Evolutionary conservation across 108 stramenopile species (phyloP), one percentile per base, ranked within the genome.

Genomic region (Mediolabrus comicus): DNA sequence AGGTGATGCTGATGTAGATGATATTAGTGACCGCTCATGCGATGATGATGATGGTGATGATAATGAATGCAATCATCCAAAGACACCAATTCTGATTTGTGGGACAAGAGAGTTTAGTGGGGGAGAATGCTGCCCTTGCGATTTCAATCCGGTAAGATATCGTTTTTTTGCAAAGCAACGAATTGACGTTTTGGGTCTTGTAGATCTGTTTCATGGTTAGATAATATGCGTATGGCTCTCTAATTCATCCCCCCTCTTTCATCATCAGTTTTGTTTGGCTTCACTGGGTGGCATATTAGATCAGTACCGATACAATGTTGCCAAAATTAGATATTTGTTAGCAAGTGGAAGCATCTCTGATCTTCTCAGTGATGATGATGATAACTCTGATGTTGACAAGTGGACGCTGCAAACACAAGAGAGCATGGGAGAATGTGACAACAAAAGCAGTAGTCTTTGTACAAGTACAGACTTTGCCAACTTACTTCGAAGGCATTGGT

Each of bases 231-330:
- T n/a, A n/a, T n/a, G n/a, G n/a, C n/a, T n/a, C n/a, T n/a, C 43
- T 46, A 16, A 46, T 19, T 46, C 43, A 2, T 12, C 19, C 43
- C 46, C 41, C 0, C 22, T 22, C 2, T 22, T 49, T 8, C 17
- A 9, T 49, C 7, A 28, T 35, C 17, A 80, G 57, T 85, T 85
- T 61, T 93, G 92, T 62, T 59, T 91, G 14, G 83, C 74, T 3
- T 77, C 88, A 10, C 33, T 89, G 36, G 92, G 92, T 22, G 92
- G 92, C 17, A 74, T 85, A 26, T 59, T 93, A 31, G 86, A 93
- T 71, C 78, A 86, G 46, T 89, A 49, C 25, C 74, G 68, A 9
- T 59, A 65, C 46, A 65, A 64, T 31, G 52, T 32, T 46, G 67
- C 71, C 19, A 65, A 51, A 46, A 70, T 36, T 57, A 64, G 77